phyloP scores from a whole-genome alignment of 2,329 filamentous ascomycete species.

The Epichloe hybrida region DNA sequence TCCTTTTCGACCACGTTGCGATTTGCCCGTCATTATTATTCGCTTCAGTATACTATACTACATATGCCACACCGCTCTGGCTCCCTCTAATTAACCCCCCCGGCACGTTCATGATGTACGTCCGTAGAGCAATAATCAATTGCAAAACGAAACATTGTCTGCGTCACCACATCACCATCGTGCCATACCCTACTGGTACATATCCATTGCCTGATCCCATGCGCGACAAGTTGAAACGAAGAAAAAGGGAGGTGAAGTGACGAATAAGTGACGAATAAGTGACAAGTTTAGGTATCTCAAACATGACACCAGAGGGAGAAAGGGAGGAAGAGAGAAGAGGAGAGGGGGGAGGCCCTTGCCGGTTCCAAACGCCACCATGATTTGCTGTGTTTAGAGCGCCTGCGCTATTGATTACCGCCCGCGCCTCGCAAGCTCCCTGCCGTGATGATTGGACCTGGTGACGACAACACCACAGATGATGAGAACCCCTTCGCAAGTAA shows the following conservation, averaged over 20 bases:
- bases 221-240: not conserved
- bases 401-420: not conserved
- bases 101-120: too few species aligned
- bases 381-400: not conserved
- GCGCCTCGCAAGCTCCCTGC: not conserved
- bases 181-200: not conserved
- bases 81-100: too few species aligned
- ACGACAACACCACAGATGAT: not conserved
- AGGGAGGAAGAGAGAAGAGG: too few species aligned
- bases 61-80: too few species aligned
- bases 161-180: not conserved
- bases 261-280: not conserved
- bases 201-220: not conserved
- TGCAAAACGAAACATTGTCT: too few species aligned
- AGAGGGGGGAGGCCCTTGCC: not conserved
- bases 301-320: not conserved
- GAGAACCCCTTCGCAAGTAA: not conserved
- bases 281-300: not conserved
- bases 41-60: too few species aligned
- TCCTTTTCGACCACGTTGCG: too few species aligned
- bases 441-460: not conserved
- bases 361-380: not conserved
- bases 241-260: not conserved
- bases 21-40: too few species aligned
- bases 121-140: too few species aligned